Percentiles rank a stretch among this genome's conserved stretches.
Evolutionary conservation across 1,139 yeast species (phyloP).

Genomic region (Taphrina sp.): DNA sequence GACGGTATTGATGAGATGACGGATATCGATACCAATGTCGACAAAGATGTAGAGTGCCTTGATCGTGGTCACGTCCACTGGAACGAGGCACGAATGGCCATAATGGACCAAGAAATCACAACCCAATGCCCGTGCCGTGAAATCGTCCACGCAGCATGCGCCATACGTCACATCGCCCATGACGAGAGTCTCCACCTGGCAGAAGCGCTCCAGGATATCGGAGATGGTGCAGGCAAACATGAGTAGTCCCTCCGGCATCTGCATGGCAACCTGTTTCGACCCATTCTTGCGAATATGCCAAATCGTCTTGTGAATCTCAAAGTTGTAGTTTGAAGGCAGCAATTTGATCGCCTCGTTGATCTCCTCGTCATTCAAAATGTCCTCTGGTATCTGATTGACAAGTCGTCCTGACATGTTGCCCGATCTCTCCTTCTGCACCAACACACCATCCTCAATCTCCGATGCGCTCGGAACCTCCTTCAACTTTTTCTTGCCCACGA

Average conservation of each 20-base stretch:
- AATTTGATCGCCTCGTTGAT: slow-evolving; percentile 75
- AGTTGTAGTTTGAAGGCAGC: slow-evolving; percentile 86
- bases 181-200: slow-evolving; percentile 79
- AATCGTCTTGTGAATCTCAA: slow-evolving; percentile 91
- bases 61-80: slow-evolving; percentile 85
- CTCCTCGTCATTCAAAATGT: slow-evolving; percentile 73
- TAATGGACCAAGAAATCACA: slow-evolving; percentile 95
- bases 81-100: slow-evolving; percentile 96
- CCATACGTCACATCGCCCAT: slow-evolving; percentile 99
- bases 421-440: slow-evolving; percentile 9
- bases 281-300: slow-evolving; percentile 79
- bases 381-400: slow-evolving; percentile 86
- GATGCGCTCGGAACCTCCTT: not conserved
- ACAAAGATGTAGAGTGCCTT: slow-evolving; percentile 94
- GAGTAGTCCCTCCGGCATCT: slow-evolving; percentile 95
- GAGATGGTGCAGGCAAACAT: slow-evolving; percentile 82
- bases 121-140: slow-evolving; percentile 84
- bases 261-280: slow-evolving; percentile 82
- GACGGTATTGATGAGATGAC: slow-evolving; percentile 74
- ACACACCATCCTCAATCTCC: slow-evolving; percentile 31
- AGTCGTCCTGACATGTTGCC: slow-evolving; percentile 48
- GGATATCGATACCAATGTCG: slow-evolving; percentile 82
- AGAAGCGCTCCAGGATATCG: slow-evolving; percentile 85
- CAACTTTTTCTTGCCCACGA: slow-evolving; percentile 16
- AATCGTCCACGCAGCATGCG: slow-evolving; percentile 97